phyloP scores from a whole-genome alignment of 768 basidiomycete genomes.

The Rickenella mellea region DNA sequence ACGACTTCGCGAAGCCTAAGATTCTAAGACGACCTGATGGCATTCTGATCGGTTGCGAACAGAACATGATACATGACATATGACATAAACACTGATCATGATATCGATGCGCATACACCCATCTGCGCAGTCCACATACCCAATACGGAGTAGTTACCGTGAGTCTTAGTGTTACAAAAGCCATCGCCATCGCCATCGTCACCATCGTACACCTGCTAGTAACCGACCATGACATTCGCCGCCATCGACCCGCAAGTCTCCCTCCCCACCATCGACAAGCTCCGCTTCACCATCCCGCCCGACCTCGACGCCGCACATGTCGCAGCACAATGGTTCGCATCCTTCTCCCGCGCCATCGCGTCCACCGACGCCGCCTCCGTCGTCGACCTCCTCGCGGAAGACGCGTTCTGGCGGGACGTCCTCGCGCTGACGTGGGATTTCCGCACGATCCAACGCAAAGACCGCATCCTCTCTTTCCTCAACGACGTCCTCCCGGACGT shows the following conservation, averaged over 20 bases:
- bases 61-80: too few species aligned
- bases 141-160: too few species aligned
- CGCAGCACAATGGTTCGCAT: conserved; percentile 21
- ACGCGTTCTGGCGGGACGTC: conserved; percentile 21
- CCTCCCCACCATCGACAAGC: conserved; percentile 20
- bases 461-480: conserved; percentile 3
- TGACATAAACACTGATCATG: too few species aligned
- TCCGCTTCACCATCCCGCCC: conserved; percentile 13
- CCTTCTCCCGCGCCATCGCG: conserved; percentile 20
- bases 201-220: too few species aligned
- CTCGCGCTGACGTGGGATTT: conserved; percentile 17
- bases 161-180: too few species aligned
- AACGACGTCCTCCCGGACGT: conserved; percentile 21
- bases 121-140: too few species aligned
- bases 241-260: conserved; percentile 1
- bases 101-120: too few species aligned
- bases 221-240: too few species aligned
- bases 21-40: too few species aligned
- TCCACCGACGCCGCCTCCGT: conserved; percentile 23
- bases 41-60: too few species aligned
- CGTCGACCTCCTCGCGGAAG: conserved; percentile 14
- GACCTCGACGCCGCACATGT: conserved; percentile 17
- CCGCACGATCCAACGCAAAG: conserved; percentile 15
- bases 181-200: too few species aligned
- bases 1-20: too few species aligned